Conservation (phyloP, 2,329 filamentous ascomycete species). For the Botrytis cinerea region DNA sequence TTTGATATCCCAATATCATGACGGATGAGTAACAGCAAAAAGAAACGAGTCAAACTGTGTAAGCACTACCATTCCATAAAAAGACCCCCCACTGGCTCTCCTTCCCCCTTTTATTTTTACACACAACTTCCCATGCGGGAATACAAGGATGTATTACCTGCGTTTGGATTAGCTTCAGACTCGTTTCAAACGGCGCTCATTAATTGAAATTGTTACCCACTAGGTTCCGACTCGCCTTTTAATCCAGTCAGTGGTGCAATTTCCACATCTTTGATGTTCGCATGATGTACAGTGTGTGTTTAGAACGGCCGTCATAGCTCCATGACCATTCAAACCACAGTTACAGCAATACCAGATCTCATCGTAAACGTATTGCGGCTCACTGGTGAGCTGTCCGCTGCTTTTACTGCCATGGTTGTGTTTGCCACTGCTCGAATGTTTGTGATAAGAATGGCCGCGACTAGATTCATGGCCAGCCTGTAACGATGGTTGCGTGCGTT, state of each 20-base stretch:
- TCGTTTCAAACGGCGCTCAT: not conserved
- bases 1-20: not conserved
- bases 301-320: not conserved
- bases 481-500: not conserved
- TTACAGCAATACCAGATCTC: conserved; percentile 18
- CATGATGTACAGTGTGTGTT: conserved; percentile 1
- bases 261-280: not conserved
- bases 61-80: conserved; percentile 1
- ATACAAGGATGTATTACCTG: not conserved
- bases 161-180: not conserved
- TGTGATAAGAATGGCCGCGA: not conserved
- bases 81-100: not conserved
- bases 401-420: not conserved
- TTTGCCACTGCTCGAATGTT: not conserved
- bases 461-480: not conserved
- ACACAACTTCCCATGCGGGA: no score
- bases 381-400: not conserved
- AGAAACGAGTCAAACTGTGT: not conserved
- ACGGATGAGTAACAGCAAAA: not conserved
- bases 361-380: not conserved
- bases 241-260: conserved; percentile 7
- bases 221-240: not conserved
- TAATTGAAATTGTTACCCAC: conserved; percentile 1
- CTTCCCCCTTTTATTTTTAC: not conserved
- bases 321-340: not conserved